Evolutionary conservation across 768 basidiomycete genomes (phyloP).

Genomic region (Boletus coccyginus): DNA sequence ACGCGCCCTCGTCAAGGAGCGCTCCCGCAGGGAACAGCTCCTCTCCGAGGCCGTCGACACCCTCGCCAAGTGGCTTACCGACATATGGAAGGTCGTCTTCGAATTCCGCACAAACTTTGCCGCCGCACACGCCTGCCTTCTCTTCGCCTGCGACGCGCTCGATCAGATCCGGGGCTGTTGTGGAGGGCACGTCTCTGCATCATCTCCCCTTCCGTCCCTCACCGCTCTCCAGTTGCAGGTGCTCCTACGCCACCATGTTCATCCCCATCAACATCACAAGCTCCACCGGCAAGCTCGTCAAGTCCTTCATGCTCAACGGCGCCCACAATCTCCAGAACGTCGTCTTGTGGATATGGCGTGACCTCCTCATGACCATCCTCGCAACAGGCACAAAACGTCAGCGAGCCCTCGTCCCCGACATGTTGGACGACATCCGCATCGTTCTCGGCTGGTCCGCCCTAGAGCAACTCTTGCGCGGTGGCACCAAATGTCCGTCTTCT

Average conservation of each 20-base stretch:
- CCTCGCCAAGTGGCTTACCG: conserved; percentile 55
- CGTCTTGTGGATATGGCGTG: conserved; percentile 67
- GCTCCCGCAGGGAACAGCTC: conserved; percentile 53
- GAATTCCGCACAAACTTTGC: conserved; percentile 53
- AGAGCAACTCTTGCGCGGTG: conserved; percentile 54
- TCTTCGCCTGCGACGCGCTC: conserved; percentile 49
- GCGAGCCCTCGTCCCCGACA: conserved; percentile 40
- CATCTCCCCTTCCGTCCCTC: conserved; percentile 3
- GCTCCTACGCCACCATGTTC: conserved; percentile 45
- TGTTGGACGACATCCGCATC: conserved; percentile 58
- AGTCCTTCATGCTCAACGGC: conserved; percentile 48
- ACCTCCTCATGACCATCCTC: conserved; percentile 58
- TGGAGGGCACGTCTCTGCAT: conserved; percentile 33
- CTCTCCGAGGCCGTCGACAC: conserved; percentile 54
- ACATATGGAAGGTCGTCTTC: conserved; percentile 61
- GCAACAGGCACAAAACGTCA: conserved; percentile 33
- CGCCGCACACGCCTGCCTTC: conserved; percentile 53
- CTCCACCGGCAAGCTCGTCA: conserved; percentile 44
- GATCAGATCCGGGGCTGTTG: conserved; percentile 40
- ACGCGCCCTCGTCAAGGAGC: conserved; percentile 48
- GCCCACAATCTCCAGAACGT: conserved; percentile 44
- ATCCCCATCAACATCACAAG: conserved; percentile 45
- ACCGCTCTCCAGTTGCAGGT: conserved; percentile 47
- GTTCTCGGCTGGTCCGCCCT: conserved; percentile 50
- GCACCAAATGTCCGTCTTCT: conserved; percentile 37